These are phyloP conservation scores for Clarireedia paspali DNA, from an alignment of 2,329 filamentous ascomycete genomes.

Conservation along the genomic window DNA sequence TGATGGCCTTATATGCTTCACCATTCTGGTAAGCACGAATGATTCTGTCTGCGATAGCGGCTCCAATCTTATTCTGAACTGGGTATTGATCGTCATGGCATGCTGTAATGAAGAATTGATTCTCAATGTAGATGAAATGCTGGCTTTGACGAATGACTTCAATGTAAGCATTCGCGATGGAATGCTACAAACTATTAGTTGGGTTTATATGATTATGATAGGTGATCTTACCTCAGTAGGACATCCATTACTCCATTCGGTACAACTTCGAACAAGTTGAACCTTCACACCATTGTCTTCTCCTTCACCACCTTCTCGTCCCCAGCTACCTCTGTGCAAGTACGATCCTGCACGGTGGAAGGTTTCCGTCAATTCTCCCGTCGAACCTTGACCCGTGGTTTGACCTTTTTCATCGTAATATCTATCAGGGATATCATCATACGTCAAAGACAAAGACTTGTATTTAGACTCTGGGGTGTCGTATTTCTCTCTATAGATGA, in stretches of 20 bases:
- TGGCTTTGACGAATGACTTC: slow-evolving; percentile 59
- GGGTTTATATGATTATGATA: background rate
- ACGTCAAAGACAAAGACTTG: slow-evolving; percentile 13
- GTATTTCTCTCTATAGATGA: slow-evolving; percentile 81
- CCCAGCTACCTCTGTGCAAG: background rate
- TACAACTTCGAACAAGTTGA: slow-evolving; percentile 37
- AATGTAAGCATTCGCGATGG: slow-evolving; percentile 79
- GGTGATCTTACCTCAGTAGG: slow-evolving; percentile 40
- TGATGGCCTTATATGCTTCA: slow-evolving; percentile 65
- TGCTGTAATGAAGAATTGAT: slow-evolving; percentile 82
- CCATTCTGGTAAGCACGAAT: slow-evolving; percentile 58
- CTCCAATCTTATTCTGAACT: slow-evolving; percentile 70
- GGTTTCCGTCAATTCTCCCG: slow-evolving; percentile 7
- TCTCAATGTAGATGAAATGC: slow-evolving; percentile 75
- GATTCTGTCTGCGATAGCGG: slow-evolving; percentile 71
- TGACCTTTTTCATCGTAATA: slow-evolving; percentile 23
- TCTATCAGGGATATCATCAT: slow-evolving; percentile 16
- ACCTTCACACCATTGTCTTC: slow-evolving; percentile 34
- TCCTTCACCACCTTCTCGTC: slow-evolving; percentile 40
- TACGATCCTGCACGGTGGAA: background rate
- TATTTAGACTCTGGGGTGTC: slow-evolving; percentile 40
- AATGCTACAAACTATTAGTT: slow-evolving; percentile 42
- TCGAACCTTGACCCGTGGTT: slow-evolving; percentile 7
- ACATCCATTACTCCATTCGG: slow-evolving; percentile 53
- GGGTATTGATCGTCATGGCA: slow-evolving; percentile 63